Conservation (phyloP, 2,329 filamentous ascomycete genomes). For the Ophiocordyceps robertsii region DNA sequence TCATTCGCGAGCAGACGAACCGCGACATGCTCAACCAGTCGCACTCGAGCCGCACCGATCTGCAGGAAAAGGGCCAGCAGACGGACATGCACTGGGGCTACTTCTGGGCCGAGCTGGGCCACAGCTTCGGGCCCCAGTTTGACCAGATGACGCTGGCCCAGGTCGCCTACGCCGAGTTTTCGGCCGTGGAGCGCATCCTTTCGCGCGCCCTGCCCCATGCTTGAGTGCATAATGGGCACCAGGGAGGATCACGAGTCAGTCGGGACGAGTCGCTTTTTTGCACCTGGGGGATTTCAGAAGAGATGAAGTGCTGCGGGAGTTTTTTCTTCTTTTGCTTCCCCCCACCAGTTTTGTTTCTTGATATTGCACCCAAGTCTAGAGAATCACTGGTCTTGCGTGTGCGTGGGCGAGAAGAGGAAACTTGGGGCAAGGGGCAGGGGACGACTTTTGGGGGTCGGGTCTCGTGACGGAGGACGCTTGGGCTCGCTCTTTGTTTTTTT, state of each 20-base stretch:
- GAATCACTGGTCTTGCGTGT: too few relatives aligned
- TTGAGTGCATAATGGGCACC: background rate
- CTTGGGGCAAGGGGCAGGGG: too few relatives aligned
- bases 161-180: constrained; percentile 31
- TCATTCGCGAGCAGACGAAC: constrained; percentile 39
- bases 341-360: too few relatives aligned
- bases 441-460: too few relatives aligned
- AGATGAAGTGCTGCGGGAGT: too few relatives aligned
- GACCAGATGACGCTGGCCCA: constrained; percentile 34
- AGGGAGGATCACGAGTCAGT: constrained; percentile 72
- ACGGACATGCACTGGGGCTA: constrained; percentile 37
- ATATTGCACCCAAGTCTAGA: too few relatives aligned
- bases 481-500: too few relatives aligned
- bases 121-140: constrained; percentile 25
- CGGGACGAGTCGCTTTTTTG: constrained; percentile 44
- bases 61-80: constrained; percentile 17
- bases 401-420: too few relatives aligned
- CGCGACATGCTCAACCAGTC: constrained; percentile 24
- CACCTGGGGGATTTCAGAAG: constrained; percentile 42
- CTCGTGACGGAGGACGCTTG: too few relatives aligned
- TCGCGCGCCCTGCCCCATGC: constrained; percentile 20
- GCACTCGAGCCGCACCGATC: constrained; percentile 25
- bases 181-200: constrained; percentile 35
- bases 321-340: too few relatives aligned
- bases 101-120: constrained; percentile 33